These are phyloP conservation scores for Rosa rugosa DNA, from an alignment of 306 rosid species.

Conservation along the genomic window DNA sequence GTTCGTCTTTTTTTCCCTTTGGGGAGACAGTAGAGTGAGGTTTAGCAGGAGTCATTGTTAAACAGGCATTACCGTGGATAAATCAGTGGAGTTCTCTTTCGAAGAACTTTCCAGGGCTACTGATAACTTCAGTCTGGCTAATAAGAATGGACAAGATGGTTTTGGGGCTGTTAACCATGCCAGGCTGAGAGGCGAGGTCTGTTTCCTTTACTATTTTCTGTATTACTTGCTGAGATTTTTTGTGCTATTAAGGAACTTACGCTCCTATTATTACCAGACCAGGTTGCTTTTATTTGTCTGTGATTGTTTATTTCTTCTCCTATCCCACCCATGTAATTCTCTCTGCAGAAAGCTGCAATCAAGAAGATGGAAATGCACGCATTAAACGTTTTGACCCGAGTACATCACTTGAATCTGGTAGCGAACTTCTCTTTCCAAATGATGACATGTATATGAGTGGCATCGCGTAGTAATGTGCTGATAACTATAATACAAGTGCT, in stretches of 20 bases:
- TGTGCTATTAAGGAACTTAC: too few relatives aligned
- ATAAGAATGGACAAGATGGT: slow-evolving; percentile 87
- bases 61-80: slow-evolving; percentile 56
- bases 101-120: slow-evolving; percentile 82
- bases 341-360: slow-evolving; percentile 73
- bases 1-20: too few relatives aligned
- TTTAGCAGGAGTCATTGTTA: too few relatives aligned
- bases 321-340: slow-evolving; percentile 23
- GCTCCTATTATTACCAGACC: not conserved
- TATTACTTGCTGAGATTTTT: too few relatives aligned
- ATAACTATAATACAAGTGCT: too few relatives aligned
- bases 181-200: slow-evolving; percentile 85
- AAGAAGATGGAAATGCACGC: slow-evolving; percentile 95
- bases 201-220: slow-evolving; percentile 20
- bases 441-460: not conserved
- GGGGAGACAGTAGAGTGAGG: too few relatives aligned
- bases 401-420: slow-evolving; percentile 93
- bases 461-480: too few relatives aligned
- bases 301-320: slow-evolving; percentile 23
- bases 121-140: slow-evolving; percentile 65
- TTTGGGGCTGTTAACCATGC: slow-evolving; percentile 87
- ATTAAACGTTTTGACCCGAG: slow-evolving; percentile 75
- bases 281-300: slow-evolving; percentile 7
- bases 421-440: slow-evolving; percentile 19
- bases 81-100: slow-evolving; percentile 70